Conservation (phyloP, 257 asterid species). For the Sherardia arvensis region DNA sequence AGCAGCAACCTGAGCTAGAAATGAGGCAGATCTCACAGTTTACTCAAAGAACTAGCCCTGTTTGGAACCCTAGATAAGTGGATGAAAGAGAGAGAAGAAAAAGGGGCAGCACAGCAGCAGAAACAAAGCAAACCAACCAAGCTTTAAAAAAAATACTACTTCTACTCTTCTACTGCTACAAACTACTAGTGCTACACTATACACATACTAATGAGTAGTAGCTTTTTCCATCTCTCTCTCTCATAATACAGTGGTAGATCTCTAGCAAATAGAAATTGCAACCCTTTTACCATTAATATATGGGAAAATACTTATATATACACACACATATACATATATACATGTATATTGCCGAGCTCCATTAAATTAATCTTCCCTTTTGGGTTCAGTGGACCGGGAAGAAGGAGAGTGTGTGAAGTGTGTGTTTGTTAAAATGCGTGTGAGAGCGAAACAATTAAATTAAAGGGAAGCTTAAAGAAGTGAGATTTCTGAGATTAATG, state of each 20-base stretch:
- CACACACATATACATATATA: neutral
- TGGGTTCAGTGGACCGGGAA: slow-evolving; percentile 4
- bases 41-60: slow-evolving; percentile 12
- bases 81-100: slow-evolving; percentile 11
- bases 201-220: slow-evolving; percentile 25
- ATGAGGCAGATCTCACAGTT: slow-evolving; percentile 53
- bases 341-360: neutral
- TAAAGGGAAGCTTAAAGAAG: slow-evolving; percentile 17
- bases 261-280: slow-evolving; percentile 7
- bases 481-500: slow-evolving; percentile 8
- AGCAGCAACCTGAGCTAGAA: slow-evolving; percentile 4
- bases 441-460: slow-evolving; percentile 8
- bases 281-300: neutral
- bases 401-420: slow-evolving; percentile 7
- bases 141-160: slow-evolving; percentile 22
- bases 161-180: slow-evolving; percentile 7
- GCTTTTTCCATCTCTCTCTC: slow-evolving; percentile 34
- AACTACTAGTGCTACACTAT: neutral
- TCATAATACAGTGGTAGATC: slow-evolving; percentile 20
- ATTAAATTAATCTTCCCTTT: slow-evolving; percentile 1
- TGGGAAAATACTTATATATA: neutral
- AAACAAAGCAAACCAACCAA: slow-evolving; percentile 7
- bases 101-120: neutral
- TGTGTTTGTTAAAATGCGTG: slow-evolving; percentile 1
- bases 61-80: slow-evolving; percentile 27